Evolutionary conservation across 2,329 filamentous ascomycete genomes (phyloP).

Genomic region (Tolypocladium paradoxum): DNA sequence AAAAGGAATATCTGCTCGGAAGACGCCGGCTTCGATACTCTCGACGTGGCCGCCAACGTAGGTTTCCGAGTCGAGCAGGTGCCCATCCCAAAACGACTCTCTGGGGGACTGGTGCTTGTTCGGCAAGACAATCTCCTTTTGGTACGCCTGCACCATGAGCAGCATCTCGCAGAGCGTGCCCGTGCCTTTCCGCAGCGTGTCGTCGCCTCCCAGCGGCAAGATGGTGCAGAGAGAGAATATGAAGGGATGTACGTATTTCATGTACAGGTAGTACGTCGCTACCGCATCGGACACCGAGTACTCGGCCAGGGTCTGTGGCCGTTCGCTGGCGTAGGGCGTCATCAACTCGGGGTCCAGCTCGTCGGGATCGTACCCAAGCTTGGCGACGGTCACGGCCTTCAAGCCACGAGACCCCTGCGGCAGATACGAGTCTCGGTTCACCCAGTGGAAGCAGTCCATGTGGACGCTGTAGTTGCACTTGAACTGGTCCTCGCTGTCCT

Average conservation of each 20-base stretch:
- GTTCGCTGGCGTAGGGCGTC: slow-evolving; percentile 82
- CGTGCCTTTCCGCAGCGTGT: slow-evolving; percentile 88
- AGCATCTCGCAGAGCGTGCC: slow-evolving; percentile 99
- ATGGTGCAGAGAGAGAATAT: slow-evolving; percentile 98
- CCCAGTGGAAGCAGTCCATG: slow-evolving; percentile 99
- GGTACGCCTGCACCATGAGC: slow-evolving; percentile 95
- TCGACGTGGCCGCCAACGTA: slow-evolving; percentile 98
- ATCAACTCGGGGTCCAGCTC: slow-evolving; percentile 96
- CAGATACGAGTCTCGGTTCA: slow-evolving; percentile 95
- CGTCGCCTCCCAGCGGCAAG: slow-evolving; percentile 83
- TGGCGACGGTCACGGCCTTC: slow-evolving; percentile 95
- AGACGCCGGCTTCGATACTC: slow-evolving; percentile 97
- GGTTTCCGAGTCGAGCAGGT: slow-evolving; percentile 90
- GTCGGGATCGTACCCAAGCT: slow-evolving; percentile 95
- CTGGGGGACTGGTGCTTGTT: slow-evolving; percentile 91
- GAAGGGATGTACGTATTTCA: slow-evolving; percentile 99
- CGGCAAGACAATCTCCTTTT: slow-evolving; percentile 81
- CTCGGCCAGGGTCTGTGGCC: slow-evolving; percentile 87
- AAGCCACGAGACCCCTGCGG: slow-evolving; percentile 94
- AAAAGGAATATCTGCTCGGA: slow-evolving; percentile 88
- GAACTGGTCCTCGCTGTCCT: slow-evolving; percentile 91
- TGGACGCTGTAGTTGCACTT: slow-evolving; percentile 93
- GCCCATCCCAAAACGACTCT: slow-evolving; percentile 93
- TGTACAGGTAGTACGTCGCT: slow-evolving; percentile 97
- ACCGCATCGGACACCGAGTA: slow-evolving; percentile 99